Percentiles rank a stretch among this genome's conserved stretches.
Evolutionary conservation across 306 rosid species (phyloP).

Genomic region (Prosopis cineraria): DNA sequence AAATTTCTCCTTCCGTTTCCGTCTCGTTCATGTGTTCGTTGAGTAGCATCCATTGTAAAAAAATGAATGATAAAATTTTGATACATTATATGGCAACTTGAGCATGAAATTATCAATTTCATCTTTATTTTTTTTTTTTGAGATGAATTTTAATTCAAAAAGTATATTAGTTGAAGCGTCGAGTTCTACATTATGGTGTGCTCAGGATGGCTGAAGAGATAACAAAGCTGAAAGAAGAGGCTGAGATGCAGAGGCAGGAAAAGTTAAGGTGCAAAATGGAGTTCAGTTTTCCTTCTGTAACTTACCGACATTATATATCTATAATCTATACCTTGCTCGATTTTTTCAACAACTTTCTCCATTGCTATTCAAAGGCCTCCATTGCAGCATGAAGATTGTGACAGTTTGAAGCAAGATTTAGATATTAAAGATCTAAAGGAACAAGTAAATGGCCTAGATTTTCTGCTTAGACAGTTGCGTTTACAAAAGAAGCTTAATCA

Average conservation of each 20-base stretch:
- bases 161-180: not conserved
- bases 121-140: not conserved
- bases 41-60: not conserved
- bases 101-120: not conserved
- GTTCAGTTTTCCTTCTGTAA: slow-evolving; percentile 12
- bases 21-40: not conserved
- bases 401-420: slow-evolving; percentile 46
- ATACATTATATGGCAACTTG: not conserved
- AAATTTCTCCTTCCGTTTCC: slow-evolving; percentile 12
- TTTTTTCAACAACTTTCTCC: slow-evolving; percentile 24
- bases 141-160: slow-evolving; percentile 13
- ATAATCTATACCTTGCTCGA: slow-evolving; percentile 25
- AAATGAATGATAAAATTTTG: slow-evolving; percentile 24
- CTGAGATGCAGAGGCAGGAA: slow-evolving; percentile 63
- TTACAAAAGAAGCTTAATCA: slow-evolving; percentile 48
- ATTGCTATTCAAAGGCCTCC: slow-evolving; percentile 53
- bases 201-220: slow-evolving; percentile 80
- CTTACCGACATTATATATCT: slow-evolving; percentile 5
- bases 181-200: slow-evolving; percentile 36
- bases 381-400: slow-evolving; percentile 51
- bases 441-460: slow-evolving; percentile 56
- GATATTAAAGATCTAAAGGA: slow-evolving; percentile 73
- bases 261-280: slow-evolving; percentile 49
- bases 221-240: slow-evolving; percentile 71
- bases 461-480: slow-evolving; percentile 61